Evolutionary conservation across 202 grass and related monocot species (phyloP).

Genomic region (Miscanthus sacchariflorus): DNA sequence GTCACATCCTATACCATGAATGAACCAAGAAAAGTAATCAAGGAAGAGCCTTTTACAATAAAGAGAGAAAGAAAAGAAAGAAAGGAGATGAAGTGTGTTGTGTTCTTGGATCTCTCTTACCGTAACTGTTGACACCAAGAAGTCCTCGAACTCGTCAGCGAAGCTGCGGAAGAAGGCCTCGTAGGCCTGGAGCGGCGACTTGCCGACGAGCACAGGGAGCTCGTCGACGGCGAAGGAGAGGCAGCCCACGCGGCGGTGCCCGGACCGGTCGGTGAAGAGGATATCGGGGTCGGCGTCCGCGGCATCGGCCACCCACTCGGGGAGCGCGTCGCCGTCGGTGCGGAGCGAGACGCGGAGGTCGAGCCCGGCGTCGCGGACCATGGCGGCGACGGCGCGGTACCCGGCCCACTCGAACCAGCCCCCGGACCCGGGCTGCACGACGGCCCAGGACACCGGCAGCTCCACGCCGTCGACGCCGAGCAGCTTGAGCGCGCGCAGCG

Average conservation of each 20-base stretch:
- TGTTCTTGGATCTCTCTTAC: constrained; percentile 30
- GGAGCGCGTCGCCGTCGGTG: constrained; percentile 63
- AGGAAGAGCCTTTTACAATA: too few species aligned
- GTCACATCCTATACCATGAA: constrained; percentile 61
- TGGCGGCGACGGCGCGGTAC: constrained; percentile 66
- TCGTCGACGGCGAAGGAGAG: constrained; percentile 84
- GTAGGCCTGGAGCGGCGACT: constrained; percentile 67
- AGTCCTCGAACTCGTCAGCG: constrained; percentile 57
- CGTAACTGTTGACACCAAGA: constrained; percentile 71
- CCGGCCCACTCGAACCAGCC: constrained; percentile 62
- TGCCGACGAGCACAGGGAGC: constrained; percentile 63
- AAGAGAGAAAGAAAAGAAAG: neutral
- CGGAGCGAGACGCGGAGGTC: constrained; percentile 66
- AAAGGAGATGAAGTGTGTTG: neutral
- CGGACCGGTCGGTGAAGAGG: constrained; percentile 68
- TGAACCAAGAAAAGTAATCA: neutral
- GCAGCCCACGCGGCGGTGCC: constrained; percentile 58
- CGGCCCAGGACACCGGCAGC: constrained; percentile 79
- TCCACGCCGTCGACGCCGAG: constrained; percentile 78
- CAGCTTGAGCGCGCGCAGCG: constrained; percentile 71
- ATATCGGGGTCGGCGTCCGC: constrained; percentile 59
- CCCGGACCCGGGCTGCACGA: constrained; percentile 55
- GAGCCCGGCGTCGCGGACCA: constrained; percentile 75
- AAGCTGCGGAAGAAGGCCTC: constrained; percentile 79
- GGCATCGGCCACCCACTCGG: constrained; percentile 51